Percentiles rank a stretch among this genome's conserved stretches.
Evolutionary conservation across 2,329 filamentous ascomycete species (phyloP).

Genomic region (Sarocladiaceae sp.): DNA sequence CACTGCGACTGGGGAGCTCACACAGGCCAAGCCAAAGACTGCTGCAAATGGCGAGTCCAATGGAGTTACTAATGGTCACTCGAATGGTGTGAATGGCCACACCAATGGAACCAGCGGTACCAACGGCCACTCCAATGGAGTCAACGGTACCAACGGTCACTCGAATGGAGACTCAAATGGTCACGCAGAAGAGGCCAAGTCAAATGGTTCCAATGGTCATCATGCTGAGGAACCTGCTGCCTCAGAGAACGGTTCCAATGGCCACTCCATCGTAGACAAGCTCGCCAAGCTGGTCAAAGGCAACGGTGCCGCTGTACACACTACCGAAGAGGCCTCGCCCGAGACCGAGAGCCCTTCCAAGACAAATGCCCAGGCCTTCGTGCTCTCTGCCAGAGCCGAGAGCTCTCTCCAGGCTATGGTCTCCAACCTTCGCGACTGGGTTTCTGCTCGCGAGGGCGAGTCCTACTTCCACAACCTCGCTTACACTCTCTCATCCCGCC

Average conservation of each 20-base stretch:
- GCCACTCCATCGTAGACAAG: background rate
- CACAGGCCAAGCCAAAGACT: background rate
- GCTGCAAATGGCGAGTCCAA: background rate
- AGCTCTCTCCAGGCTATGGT: background rate
- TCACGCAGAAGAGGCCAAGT: background rate
- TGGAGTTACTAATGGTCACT: background rate
- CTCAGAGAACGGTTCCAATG: background rate
- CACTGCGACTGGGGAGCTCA: background rate
- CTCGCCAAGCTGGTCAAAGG: background rate
- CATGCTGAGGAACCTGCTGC: background rate
- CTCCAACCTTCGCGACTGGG: background rate
- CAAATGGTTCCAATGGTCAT: background rate
- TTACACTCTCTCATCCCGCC: background rate
- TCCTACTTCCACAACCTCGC: background rate
- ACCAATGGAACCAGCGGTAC: background rate
- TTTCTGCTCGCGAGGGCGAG: background rate
- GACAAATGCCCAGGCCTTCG: constrained; percentile 2
- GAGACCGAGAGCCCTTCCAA: background rate
- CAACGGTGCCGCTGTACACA: background rate
- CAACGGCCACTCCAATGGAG: constrained; percentile 1
- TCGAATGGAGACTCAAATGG: background rate
- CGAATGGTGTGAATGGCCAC: background rate
- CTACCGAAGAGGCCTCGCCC: background rate
- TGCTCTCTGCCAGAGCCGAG: constrained; percentile 3
- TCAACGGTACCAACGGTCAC: background rate